Percentiles rank a stretch among this genome's conserved stretches.
Conservation (phyloP, 768 basidiomycete species). For the Hypsizygus marmoreus region DNA sequence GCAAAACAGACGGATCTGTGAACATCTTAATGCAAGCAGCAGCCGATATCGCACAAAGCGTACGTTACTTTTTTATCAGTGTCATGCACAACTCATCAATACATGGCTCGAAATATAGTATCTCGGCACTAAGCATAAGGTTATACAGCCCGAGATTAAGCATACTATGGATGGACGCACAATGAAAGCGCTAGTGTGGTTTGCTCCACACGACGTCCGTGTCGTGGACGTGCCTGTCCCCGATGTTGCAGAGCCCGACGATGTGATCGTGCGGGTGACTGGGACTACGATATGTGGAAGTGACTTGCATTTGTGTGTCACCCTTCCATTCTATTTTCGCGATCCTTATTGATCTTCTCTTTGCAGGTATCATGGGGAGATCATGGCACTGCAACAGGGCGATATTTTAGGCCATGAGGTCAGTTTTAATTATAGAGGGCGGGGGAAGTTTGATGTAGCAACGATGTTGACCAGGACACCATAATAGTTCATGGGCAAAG, state of each 20-base stretch:
- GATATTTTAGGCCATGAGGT: conserved; percentile 79
- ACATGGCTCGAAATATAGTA: too few species aligned
- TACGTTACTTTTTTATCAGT: background rate
- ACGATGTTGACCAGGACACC: background rate
- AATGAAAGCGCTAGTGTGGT: conserved; percentile 75
- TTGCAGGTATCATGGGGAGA: conserved; percentile 60
- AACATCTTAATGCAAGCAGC: background rate
- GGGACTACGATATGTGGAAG: conserved; percentile 76
- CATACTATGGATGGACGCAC: conserved; percentile 50
- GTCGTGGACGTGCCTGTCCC: conserved; percentile 42
- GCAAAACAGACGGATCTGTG: too few species aligned
- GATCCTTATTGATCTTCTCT: too few species aligned
- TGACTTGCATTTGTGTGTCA: conserved; percentile 54
- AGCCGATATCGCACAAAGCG: conserved; percentile 1
- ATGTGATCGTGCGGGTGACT: conserved; percentile 75
- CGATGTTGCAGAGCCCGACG: conserved; percentile 70
- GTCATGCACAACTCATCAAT: conserved; percentile 18
- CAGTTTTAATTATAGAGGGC: conserved; percentile 8
- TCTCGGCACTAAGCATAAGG: conserved; percentile 42
- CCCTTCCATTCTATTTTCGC: background rate
- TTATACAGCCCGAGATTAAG: conserved; percentile 47
- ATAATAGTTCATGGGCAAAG: conserved; percentile 63
- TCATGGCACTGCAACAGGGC: conserved; percentile 66
- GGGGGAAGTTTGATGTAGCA: background rate
- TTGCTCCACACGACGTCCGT: conserved; percentile 52